Evolutionary conservation across 169 alveolate species (phyloP).

Genomic region (Plasmodium malariae): DNA sequence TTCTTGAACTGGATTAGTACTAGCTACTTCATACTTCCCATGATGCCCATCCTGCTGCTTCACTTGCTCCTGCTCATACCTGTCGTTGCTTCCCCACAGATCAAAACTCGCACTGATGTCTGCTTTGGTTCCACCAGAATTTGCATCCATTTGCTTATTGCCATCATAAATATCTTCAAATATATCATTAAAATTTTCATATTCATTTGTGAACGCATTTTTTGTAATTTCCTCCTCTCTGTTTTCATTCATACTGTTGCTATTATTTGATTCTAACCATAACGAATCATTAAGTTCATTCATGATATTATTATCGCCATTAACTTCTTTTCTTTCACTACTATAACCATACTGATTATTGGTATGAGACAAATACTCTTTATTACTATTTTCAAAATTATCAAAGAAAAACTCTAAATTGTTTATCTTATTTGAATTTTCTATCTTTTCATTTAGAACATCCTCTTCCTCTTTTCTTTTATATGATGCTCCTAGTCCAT

Average conservation of each 20-base stretch:
- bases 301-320: background rate
- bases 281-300: slow-evolving; percentile 11
- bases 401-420: slow-evolving; percentile 41
- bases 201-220: background rate
- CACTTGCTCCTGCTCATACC: background rate
- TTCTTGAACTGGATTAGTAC: background rate
- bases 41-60: background rate
- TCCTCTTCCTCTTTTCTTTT: background rate
- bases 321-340: background rate
- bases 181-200: background rate
- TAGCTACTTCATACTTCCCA: background rate
- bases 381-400: slow-evolving; percentile 19
- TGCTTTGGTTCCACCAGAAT: background rate
- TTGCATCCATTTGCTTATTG: background rate
- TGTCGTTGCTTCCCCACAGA: slow-evolving; percentile 34
- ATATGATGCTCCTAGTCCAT: slow-evolving; percentile 1
- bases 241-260: background rate
- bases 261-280: slow-evolving; percentile 2
- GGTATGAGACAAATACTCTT: background rate
- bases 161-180: background rate
- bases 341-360: background rate
- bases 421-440: background rate
- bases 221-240: background rate
- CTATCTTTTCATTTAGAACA: background rate
- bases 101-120: slow-evolving; percentile 13